Percentiles rank a stretch among this genome's conserved stretches.
phyloP scores from a whole-genome alignment of 495 filamentous ascomycete genomes.

The Cladorrhinum samala region DNA sequence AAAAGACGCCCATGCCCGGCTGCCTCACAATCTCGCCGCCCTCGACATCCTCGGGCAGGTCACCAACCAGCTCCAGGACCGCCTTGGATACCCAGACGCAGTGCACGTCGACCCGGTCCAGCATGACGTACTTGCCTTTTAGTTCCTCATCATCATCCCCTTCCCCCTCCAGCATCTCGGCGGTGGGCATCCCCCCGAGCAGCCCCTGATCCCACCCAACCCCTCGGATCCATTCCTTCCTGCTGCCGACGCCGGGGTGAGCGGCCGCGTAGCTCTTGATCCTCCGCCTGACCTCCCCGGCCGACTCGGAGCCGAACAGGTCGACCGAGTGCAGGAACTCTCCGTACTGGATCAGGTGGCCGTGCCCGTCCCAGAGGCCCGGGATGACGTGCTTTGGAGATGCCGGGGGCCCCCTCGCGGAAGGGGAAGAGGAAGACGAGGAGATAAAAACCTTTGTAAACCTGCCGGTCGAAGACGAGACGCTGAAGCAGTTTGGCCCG shows the following conservation, averaged over 20 bases:
- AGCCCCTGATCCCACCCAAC: slow-evolving; percentile 61
- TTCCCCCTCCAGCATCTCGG: slow-evolving; percentile 51
- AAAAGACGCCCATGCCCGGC: slow-evolving; percentile 60
- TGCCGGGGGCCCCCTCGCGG: too few relatives aligned
- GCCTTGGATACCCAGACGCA: slow-evolving; percentile 58
- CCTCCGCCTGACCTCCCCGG: slow-evolving; percentile 42
- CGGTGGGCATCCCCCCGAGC: slow-evolving; percentile 56
- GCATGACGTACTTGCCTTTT: slow-evolving; percentile 54
- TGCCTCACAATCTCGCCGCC: slow-evolving; percentile 52
- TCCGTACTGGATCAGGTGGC: slow-evolving; percentile 56
- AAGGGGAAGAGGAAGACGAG: not conserved
- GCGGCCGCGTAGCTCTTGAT: slow-evolving; percentile 40
- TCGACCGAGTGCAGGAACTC: slow-evolving; percentile 57
- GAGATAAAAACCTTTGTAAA: slow-evolving; percentile 28
- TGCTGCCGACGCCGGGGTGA: slow-evolving; percentile 36
- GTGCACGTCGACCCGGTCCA: slow-evolving; percentile 61
- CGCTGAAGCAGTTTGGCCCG: slow-evolving; percentile 38
- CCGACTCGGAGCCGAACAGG: slow-evolving; percentile 48
- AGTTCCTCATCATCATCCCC: slow-evolving; percentile 41
- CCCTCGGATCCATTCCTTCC: slow-evolving; percentile 52
- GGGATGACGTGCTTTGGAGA: slow-evolving; percentile 47
- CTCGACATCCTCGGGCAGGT: slow-evolving; percentile 46
- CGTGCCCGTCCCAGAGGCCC: slow-evolving; percentile 61
- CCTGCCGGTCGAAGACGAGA: slow-evolving; percentile 24
- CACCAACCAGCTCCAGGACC: slow-evolving; percentile 46